Base-by-base conservation (phyloP, 169 alveolate species). In the Amoebophrya sp. region DNA sequence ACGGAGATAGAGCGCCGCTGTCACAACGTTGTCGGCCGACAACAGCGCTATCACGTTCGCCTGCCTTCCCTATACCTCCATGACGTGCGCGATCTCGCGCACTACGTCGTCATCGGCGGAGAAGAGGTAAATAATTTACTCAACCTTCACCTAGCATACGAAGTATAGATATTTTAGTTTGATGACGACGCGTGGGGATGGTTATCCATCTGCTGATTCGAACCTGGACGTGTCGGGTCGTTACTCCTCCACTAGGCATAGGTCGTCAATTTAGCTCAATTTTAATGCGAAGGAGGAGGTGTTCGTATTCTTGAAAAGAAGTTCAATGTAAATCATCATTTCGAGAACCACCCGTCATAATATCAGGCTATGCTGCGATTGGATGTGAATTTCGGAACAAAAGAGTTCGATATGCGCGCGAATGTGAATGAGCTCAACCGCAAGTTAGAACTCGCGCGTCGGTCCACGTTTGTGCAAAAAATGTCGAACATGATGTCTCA, bases 11-110 rank as follows among this genome's bases (percentile, higher is more conserved):
- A 65, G 26, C 2, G 2, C 39, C 18, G n/a, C 36, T 26, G 18
- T 6, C 83, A 65, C 36, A 29, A 65, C 3, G 33, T 36, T 10
- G 33, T 65, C 83, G 83, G 83, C 39, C 83, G 83, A 36, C 83
- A 65, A 26, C 18, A 29, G 36, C 83, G 83, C 39, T 18, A 65
- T 18, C 83, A 65, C 83, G 26, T 65, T 10, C 83, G 83, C 33
- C 12, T 65, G 83, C 83, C 83, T 10, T 26, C 39, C 83, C 10
- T 65, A 36, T 26, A 26, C 39, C 83, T 65, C 39, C 12, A 1
- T 10, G 83, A 65, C 83, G 36, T 26, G 83, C 83, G 83, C 83
- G 83, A 65, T 65, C n/a, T 65, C 33, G 83, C 83, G 36, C 83
- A 65, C 83, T 65, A 65, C 83, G 33, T 65, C 33, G 33, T 65